Evolutionary conservation across 495 filamentous ascomycete species (phyloP).

Genomic region (Talaromyces trachyspermus): DNA sequence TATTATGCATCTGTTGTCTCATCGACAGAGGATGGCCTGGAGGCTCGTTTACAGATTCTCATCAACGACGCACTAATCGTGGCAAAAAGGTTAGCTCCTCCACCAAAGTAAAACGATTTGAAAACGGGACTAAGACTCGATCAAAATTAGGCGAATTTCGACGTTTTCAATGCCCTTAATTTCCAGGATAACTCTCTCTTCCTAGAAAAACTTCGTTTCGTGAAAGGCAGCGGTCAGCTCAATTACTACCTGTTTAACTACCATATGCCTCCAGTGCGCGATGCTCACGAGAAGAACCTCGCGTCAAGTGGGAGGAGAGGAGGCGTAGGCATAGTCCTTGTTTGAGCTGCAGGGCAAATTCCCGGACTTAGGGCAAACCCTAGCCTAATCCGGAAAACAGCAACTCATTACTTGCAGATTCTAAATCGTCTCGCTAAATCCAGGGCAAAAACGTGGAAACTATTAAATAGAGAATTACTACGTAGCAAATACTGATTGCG

Average conservation of each 20-base stretch:
- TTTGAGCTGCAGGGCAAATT: too few relatives aligned
- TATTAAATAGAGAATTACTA: too few relatives aligned
- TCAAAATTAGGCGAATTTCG: slow-evolving; percentile 59
- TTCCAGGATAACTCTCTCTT: slow-evolving; percentile 90
- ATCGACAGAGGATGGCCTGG: slow-evolving; percentile 49
- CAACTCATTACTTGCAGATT: too few relatives aligned
- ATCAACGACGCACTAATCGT: slow-evolving; percentile 81
- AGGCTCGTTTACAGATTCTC: slow-evolving; percentile 63
- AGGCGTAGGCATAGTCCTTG: slow-evolving; percentile 84
- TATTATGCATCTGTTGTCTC: slow-evolving; percentile 86
- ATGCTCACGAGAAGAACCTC: slow-evolving; percentile 69
- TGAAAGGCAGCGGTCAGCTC: slow-evolving; percentile 83
- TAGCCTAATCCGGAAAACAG: too few relatives aligned
- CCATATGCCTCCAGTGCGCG: slow-evolving; percentile 67
- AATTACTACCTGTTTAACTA: slow-evolving; percentile 98
- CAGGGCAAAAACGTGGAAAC: too few relatives aligned
- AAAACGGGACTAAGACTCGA: background rate
- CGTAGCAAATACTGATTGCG: too few relatives aligned
- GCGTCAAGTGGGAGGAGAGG: slow-evolving; percentile 71
- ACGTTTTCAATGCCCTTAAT: slow-evolving; percentile 94
- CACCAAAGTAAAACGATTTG: background rate
- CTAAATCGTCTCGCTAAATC: too few relatives aligned
- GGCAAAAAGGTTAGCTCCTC: slow-evolving; percentile 58
- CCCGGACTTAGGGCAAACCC: too few relatives aligned
- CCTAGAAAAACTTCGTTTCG: slow-evolving; percentile 86